Percentiles rank a stretch among this genome's conserved stretches.
Conservation (phyloP, 73 alveolate genomes). For the Tetrahymena elliotti region DNA sequence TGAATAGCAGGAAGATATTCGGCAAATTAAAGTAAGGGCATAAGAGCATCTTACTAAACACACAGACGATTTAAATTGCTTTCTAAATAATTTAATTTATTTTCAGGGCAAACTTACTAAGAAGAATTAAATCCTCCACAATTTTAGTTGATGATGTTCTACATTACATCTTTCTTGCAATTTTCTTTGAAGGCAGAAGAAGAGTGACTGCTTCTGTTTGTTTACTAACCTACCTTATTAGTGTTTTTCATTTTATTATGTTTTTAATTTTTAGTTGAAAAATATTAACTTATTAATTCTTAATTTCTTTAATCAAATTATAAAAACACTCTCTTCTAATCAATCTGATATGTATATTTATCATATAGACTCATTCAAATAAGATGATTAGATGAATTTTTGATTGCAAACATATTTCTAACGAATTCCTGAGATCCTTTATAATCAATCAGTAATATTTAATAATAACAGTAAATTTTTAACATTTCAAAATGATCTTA, state of each 20-base stretch:
- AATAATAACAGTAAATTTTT: neutral
- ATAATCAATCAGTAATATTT: neutral
- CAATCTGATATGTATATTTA: neutral
- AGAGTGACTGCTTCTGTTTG: neutral
- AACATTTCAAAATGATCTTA: too few relatives aligned
- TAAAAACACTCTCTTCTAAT: neutral
- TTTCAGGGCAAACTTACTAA: constrained; percentile 8
- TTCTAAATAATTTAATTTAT: neutral
- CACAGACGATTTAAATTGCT: constrained; percentile 27
- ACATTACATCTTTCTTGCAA: neutral
- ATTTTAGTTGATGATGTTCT: neutral
- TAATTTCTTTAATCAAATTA: neutral
- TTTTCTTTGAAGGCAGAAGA: neutral
- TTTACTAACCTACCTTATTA: neutral
- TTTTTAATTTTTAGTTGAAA: neutral
- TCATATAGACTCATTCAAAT: neutral
- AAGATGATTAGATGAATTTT: neutral
- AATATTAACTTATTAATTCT: neutral
- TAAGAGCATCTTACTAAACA: constrained; percentile 27
- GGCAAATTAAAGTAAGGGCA: constrained; percentile 24
- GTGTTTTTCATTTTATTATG: neutral
- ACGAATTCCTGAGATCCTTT: neutral
- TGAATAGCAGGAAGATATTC: constrained; percentile 34
- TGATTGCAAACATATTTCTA: neutral
- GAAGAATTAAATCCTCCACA: neutral